Evolutionary conservation across 164 flowering plant species (phyloP), one percentile per base, ranked within the genome.

Genomic region (Magnolia sinica): DNA sequence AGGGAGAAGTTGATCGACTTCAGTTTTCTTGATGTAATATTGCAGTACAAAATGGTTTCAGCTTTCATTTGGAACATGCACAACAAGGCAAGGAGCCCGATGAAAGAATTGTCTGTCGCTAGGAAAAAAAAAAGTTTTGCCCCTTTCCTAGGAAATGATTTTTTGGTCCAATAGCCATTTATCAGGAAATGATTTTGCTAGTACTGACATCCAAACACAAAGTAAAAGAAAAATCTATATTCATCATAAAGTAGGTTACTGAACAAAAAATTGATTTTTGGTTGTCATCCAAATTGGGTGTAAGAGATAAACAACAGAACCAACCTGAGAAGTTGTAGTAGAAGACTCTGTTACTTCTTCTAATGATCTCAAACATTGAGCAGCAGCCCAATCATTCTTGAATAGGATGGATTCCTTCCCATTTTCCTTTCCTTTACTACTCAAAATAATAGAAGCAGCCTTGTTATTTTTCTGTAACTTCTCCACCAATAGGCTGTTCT

Each of bases 401-500:
- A 81, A 67, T 70, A 64, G n/a, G 7, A 19, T 23, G n/a, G 75
- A 59, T 72, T 72, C 83, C 71, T 76, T 61, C 6, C 70, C 77
- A 49, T 74, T 74, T 31, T 52, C 75, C 51, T 79, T 83, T 49
- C 20, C 81, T 4, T 55, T 64, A n/a, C 61, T 31, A 67, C 23
- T 64, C 52, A 52, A 18, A 64, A 31, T 20, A 61, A n/a, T 63
- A 50, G 82, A 58, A 2, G 68, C 69, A 18, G 72, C 78, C 37
- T 75, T 84, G 50, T 59, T 80, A 14, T 29, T 61, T 63, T 76
- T 69, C 22, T 67, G 74, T 24, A 82, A 75, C 29, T 78, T 83
- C 79, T 80, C 83, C 49, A 63, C 79, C 81, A 88, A 80, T 55
- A 75, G 19, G 71, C 79, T 85, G 58, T 89, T 88, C 69, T 88